Evolutionary conservation across 116 monocot species (phyloP).

Genomic region (Zostera marina): DNA sequence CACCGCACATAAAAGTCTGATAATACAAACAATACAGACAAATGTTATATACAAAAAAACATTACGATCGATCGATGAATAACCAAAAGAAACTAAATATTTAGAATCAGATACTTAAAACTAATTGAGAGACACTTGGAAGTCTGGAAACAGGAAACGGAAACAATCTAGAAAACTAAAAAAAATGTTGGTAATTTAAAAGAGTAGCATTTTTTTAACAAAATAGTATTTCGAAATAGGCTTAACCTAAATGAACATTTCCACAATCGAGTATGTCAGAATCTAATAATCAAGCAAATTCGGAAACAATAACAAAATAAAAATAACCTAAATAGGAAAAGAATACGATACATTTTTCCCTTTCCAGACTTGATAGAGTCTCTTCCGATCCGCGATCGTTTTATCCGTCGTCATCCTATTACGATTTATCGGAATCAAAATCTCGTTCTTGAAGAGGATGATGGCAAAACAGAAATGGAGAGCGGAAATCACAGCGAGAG

Average conservation of each 20-base stretch:
- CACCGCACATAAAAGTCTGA: conserved; percentile 78
- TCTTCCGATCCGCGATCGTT: neutral
- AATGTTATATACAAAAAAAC: neutral
- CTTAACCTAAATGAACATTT: neutral
- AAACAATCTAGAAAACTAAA: too few relatives aligned
- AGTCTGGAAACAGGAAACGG: too few relatives aligned
- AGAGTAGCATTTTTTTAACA: neutral
- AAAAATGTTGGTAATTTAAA: neutral
- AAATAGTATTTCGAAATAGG: neutral
- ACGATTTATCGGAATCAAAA: neutral
- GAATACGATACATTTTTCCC: conserved; percentile 67
- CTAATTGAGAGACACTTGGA: too few relatives aligned
- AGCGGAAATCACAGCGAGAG: too few relatives aligned
- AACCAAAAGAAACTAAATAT: neutral
- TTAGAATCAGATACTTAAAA: too few relatives aligned
- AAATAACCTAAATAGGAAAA: neutral
- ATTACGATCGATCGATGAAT: neutral
- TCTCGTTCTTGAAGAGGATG: neutral
- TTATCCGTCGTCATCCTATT: neutral
- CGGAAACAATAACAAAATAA: neutral
- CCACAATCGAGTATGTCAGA: neutral
- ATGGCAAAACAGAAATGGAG: too few relatives aligned
- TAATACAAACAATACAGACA: conserved; percentile 4
- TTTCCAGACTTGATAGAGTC: conserved; percentile 75
- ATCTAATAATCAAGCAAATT: neutral